A percentile compares a stretch with the other conserved stretches of the same genome.
These are phyloP conservation scores for Pythium volutum DNA, from an alignment of 352 stramenopile species.

Conservation along the genomic window DNA sequence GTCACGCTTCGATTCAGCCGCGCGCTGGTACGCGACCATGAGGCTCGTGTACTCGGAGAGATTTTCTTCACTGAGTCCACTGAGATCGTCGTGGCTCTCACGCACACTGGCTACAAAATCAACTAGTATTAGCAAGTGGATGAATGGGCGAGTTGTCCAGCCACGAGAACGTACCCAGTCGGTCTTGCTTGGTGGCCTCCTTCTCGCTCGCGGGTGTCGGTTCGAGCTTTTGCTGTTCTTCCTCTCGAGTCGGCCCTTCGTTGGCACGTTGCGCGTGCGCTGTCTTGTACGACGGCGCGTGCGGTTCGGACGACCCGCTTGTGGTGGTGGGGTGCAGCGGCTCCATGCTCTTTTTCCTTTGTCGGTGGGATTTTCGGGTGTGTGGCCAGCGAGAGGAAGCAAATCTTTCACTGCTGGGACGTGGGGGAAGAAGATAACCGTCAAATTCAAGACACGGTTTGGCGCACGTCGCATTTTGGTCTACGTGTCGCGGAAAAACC, in stretches of 20 bases:
- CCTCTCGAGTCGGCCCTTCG: background rate
- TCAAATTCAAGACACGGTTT: background rate
- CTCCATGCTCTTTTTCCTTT: background rate
- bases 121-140: background rate
- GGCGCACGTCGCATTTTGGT: background rate
- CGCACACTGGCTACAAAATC: conserved; percentile 6
- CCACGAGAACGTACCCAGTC: conserved; percentile 6
- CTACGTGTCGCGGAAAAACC: background rate
- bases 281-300: conserved; percentile 15
- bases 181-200: background rate
- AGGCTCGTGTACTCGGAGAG: conserved; percentile 46
- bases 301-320: conserved; percentile 22
- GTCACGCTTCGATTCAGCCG: conserved; percentile 30
- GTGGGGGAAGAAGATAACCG: background rate
- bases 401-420: background rate
- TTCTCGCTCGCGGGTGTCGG: background rate
- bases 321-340: conserved; percentile 19
- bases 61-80: conserved; percentile 8
- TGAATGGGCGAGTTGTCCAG: background rate
- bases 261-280: conserved; percentile 1
- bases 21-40: conserved; percentile 37
- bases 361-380: background rate
- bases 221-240: conserved; percentile 1
- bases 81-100: conserved; percentile 14
- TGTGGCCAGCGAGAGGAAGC: background rate